Evolutionary conservation across 2,329 filamentous ascomycete species (phyloP).

Genomic region (Colletotrichum sp.): DNA sequence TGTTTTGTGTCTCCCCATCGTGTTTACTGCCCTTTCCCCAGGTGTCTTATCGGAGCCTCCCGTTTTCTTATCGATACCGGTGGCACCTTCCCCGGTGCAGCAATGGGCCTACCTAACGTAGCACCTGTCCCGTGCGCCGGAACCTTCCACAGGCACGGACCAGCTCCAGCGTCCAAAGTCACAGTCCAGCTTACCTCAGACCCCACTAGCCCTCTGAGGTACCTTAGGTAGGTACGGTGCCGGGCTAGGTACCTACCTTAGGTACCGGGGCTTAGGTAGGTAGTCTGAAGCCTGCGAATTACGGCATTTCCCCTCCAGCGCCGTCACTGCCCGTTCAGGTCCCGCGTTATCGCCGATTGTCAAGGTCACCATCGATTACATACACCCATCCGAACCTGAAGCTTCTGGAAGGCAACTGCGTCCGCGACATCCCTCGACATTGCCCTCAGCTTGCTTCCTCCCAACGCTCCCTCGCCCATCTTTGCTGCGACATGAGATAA

Average conservation of each 20-base stretch:
- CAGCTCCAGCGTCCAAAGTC: not conserved
- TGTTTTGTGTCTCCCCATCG: not conserved
- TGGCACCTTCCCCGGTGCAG: not conserved
- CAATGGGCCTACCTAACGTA: not conserved
- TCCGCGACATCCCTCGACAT: not conserved
- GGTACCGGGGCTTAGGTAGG: not conserved
- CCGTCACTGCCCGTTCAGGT: not conserved
- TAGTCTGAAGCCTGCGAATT: conserved; percentile 2
- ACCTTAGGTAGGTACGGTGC: no score
- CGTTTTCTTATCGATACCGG: not conserved
- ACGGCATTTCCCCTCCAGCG: conserved; percentile 4
- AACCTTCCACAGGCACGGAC: conserved; percentile 12
- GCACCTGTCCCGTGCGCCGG: not conserved
- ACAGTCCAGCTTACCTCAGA: not conserved
- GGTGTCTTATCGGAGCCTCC: conserved; percentile 3
- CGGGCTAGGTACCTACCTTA: not conserved
- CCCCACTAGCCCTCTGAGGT: not conserved
- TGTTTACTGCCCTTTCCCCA: not conserved
- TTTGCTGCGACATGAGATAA: not conserved
- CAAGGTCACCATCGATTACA: conserved; percentile 12
- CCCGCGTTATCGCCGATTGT: not conserved
- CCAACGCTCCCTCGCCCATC: not conserved
- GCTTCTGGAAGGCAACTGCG: conserved; percentile 18
- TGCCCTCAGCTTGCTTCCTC: not conserved
- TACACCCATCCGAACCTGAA: conserved; percentile 20